phyloP scores from a whole-genome alignment of 2,329 filamentous ascomycete species.

The Scleromitrula shiraiana region DNA sequence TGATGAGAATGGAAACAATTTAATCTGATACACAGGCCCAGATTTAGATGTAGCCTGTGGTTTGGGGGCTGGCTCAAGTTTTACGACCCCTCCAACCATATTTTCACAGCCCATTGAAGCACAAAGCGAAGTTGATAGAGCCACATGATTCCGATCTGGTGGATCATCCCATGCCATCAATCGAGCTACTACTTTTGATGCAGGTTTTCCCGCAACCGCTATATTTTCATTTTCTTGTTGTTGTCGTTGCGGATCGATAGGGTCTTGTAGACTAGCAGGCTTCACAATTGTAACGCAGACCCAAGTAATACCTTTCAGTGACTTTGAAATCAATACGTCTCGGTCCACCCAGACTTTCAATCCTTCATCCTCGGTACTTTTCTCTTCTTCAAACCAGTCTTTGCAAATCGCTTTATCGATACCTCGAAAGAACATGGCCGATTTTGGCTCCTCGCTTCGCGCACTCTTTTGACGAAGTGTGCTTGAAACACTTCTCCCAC shows the following conservation, averaged over 20 bases:
- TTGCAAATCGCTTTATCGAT: constrained; percentile 61
- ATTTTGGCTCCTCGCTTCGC: constrained; percentile 57
- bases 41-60: constrained; percentile 39
- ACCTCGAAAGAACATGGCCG: constrained; percentile 70
- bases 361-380: constrained; percentile 45
- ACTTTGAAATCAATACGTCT: constrained; percentile 63
- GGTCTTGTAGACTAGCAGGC: constrained; percentile 66
- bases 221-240: constrained; percentile 58
- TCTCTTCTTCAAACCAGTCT: constrained; percentile 66
- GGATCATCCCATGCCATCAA: constrained; percentile 77
- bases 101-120: constrained; percentile 61
- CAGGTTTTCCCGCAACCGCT: constrained; percentile 46
- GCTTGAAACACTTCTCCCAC: constrained; percentile 63
- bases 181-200: constrained; percentile 66
- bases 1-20: constrained; percentile 71
- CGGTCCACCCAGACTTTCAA: constrained; percentile 80
- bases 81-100: constrained; percentile 78
- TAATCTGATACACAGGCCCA: constrained; percentile 46
- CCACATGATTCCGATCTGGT: constrained; percentile 71
- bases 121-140: constrained; percentile 72
- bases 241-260: constrained; percentile 60
- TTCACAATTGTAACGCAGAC: constrained; percentile 80
- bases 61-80: constrained; percentile 77
- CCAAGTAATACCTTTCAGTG: constrained; percentile 68
- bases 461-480: constrained; percentile 53